Evolutionary conservation across 2,329 filamentous ascomycete species (phyloP), one percentile per base, ranked within the genome.

Genomic region (Paracoccidioides lutzii): DNA sequence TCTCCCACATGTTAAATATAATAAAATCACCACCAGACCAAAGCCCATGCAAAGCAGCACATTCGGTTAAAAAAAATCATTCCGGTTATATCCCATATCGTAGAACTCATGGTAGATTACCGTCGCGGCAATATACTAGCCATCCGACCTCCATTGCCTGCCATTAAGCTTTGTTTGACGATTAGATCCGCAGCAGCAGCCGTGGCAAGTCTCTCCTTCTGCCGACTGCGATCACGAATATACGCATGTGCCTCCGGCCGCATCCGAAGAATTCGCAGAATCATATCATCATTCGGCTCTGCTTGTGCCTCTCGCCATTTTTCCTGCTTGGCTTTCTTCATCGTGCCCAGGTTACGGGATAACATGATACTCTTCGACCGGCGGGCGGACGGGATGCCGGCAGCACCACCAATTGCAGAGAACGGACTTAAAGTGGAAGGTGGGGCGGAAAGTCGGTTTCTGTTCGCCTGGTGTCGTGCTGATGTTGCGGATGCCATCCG

Each of bases 211-310:
- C 93, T 80, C 75, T 97, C 93, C 76, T 95, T 95, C 69, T 98
- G 93, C 60, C 93, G 80, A 67, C 89, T 90, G 44, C 93, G 78
- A 70, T 97, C 91, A 65, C 88, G 88, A 58, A 98, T 77, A 71
- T 98, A 98, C 38, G 81, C 76, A 51, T 84, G 80, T 3, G 93
- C 93, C 73, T 97, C 93, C 2, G 90, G 89, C 49, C 93, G 79
- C 93, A 98, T 98, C 53, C 93, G 81, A 61, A 98, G 72, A 61
- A 98, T 98, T 22, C 93, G 81, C 64, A 98, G 72, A 62, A 98
- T 97, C 87, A 97, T 97, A 68, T 98, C 93, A 70, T 98, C 93
- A 68, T 86, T 95, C 1, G 93, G 91, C 68, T 97, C 93, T 1
- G 93, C 91, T 68, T 98, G 93, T 1, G 90, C 89, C 69, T 97